Evolutionary conservation across 768 basidiomycete species (phyloP).

Genomic region (Cystofilobasidium bisporidii): DNA sequence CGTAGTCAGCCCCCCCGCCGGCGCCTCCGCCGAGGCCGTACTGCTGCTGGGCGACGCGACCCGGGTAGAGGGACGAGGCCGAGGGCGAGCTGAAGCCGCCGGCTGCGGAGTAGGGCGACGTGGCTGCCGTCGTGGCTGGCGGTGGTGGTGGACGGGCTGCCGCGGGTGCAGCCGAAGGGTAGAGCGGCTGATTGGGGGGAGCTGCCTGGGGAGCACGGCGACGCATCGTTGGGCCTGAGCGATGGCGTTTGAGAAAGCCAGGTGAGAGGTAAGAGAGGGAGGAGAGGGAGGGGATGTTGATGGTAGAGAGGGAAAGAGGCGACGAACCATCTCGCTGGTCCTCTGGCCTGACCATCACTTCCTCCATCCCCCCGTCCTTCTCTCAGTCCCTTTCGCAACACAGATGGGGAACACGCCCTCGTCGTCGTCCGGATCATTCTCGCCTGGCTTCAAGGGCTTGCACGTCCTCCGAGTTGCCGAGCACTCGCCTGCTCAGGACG

Average conservation of each 20-base stretch:
- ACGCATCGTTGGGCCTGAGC: slow-evolving; percentile 12
- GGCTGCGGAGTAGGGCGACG: slow-evolving; percentile 5
- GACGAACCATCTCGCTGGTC: not conserved
- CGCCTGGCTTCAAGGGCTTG: slow-evolving; percentile 38
- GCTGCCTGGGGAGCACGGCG: slow-evolving; percentile 12
- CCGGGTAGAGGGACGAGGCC: slow-evolving; percentile 1
- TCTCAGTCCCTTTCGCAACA: not conserved
- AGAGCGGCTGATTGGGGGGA: slow-evolving; percentile 6
- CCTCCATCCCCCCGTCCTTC: not conserved
- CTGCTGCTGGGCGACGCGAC: not conserved
- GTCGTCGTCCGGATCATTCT: slow-evolving; percentile 7
- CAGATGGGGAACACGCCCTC: slow-evolving; percentile 27
- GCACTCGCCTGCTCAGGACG: slow-evolving; percentile 74
- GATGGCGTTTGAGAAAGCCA: too few relatives aligned
- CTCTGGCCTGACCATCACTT: not conserved
- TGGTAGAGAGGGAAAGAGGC: too few relatives aligned
- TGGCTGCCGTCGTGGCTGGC: not conserved
- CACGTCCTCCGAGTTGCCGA: slow-evolving; percentile 86
- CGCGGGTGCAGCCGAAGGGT: not conserved
- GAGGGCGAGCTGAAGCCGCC: slow-evolving; percentile 10
- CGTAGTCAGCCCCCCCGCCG: not conserved
- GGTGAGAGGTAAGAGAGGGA: not conserved
- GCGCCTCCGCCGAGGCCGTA: not conserved
- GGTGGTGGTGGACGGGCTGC: not conserved
- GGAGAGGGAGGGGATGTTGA: not conserved